Percentiles rank a stretch among this genome's conserved stretches.
phyloP scores from a whole-genome alignment of 169 alveolate genomes.

The Plasmodium billcollinsi region DNA sequence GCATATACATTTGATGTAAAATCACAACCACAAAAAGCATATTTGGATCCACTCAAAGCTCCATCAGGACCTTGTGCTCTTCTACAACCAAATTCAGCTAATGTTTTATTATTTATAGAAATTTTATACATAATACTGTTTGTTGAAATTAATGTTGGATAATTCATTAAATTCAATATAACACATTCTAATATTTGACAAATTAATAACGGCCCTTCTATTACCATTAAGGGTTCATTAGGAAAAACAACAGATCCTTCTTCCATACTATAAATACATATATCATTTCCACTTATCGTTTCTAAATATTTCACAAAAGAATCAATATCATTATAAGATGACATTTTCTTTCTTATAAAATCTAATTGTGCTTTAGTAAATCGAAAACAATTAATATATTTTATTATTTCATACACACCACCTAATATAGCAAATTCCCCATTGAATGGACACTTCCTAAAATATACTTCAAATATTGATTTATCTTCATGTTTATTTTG shows the following conservation, averaged over 20 bases:
- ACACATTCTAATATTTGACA: conserved; percentile 92
- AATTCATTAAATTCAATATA: conserved; percentile 87
- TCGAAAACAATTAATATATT: conserved; percentile 83
- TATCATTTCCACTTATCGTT: conserved; percentile 26
- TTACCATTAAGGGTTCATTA: conserved; percentile 88
- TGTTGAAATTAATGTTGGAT: conserved; percentile 91
- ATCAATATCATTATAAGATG: conserved; percentile 58
- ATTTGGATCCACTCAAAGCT: conserved; percentile 91
- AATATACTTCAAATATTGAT: conserved; percentile 90
- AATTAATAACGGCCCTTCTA: conserved; percentile 91
- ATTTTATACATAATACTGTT: conserved; percentile 80
- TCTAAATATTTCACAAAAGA: conserved; percentile 18
- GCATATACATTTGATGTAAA: conserved; percentile 68
- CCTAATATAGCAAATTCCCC: conserved; percentile 90
- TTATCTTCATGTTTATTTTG: conserved; percentile 84
- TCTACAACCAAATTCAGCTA: conserved; percentile 91
- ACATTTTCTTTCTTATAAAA: conserved; percentile 79
- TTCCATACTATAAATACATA: conserved; percentile 51
- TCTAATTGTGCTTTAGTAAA: conserved; percentile 87
- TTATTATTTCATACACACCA: conserved; percentile 88
- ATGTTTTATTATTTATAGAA: conserved; percentile 79
- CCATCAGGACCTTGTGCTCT: conserved; percentile 96
- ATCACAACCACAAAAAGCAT: conserved; percentile 83
- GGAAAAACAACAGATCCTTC: conserved; percentile 92
- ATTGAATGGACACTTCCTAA: conserved; percentile 92